Base-by-base conservation (phyloP, 805 yeast genomes). In the Wickerhamomyces bovis region DNA sequence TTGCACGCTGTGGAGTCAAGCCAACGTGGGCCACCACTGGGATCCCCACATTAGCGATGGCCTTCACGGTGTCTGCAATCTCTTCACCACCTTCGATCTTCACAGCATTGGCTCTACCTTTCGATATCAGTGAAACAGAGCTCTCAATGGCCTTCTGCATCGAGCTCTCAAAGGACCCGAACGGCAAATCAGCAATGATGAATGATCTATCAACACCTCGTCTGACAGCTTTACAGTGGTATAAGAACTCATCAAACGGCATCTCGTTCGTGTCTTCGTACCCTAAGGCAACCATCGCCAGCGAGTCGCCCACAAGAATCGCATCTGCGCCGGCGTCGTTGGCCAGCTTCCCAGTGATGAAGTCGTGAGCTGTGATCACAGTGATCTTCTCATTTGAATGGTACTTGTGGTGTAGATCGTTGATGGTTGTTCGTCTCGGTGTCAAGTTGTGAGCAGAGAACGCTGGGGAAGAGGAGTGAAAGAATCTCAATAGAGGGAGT, bases 1-100 rank as follows among this genome's bases (percentile, higher is more conserved):
- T 79, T 51, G 81, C 81, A 39, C 87, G 76, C 63, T 94, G 98
- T 2, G 99, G 99, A 4, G 96, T 88, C 28, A 92, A 69, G 0
- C 99, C 99, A 26, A 88, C 78, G 64, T 92, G 99, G 1, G 95
- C 97, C 67, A 88, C 75, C 3, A 89, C 89, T 0, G 97, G 95
- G 10, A 92, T 81, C 1, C 98, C 98, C 16, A 83, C 70, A 5
- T 73, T 61, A 1, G 81, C 72, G 18, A 92, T 65, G 49, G 73
- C 74, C 47, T 64, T 57, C 10, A 94, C 76, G 1, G 83, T 77
- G 3, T 68, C 66, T 2, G 75, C 68, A 3, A 79, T 63, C 46
- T 77, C 81, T 36, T 60, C 66, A 0, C 94, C 90, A 7, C 96
- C 95, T 67, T 94, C 99, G 12, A 94, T 59, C 61, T 94, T 92